These are phyloP conservation scores for Wickerhamiella spandovensis DNA, from an alignment of 805 yeast species.

Conservation along the genomic window DNA sequence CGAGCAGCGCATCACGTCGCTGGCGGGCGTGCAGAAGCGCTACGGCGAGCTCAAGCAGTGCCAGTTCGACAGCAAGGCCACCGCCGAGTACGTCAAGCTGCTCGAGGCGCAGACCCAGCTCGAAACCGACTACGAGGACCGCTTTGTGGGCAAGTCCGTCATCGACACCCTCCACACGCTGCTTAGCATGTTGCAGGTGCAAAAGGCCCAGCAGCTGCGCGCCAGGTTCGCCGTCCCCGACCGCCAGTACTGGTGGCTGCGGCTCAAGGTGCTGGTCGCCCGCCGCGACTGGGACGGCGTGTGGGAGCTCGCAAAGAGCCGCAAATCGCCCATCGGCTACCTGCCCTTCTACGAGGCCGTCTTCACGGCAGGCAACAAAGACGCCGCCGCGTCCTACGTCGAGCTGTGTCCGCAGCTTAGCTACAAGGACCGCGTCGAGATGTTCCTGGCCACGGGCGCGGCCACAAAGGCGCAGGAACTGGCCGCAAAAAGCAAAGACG, in stretches of 20 bases:
- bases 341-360: slow-evolving; percentile 47
- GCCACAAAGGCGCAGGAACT: slow-evolving; percentile 20
- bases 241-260: slow-evolving; percentile 40
- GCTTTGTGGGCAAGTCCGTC: slow-evolving; percentile 32
- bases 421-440: slow-evolving; percentile 34
- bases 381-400: slow-evolving; percentile 50
- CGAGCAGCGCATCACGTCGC: not conserved
- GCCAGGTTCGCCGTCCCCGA: slow-evolving; percentile 46
- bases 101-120: slow-evolving; percentile 33
- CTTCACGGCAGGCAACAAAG: slow-evolving; percentile 38
- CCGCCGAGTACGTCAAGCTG: slow-evolving; percentile 35
- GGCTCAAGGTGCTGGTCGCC: slow-evolving; percentile 35
- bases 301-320: slow-evolving; percentile 35
- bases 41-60: slow-evolving; percentile 24
- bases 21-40: slow-evolving; percentile 18
- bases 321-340: slow-evolving; percentile 61
- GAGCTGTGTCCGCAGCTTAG: slow-evolving; percentile 34
- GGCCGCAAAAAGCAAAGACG: slow-evolving; percentile 21
- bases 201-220: slow-evolving; percentile 35
- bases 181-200: slow-evolving; percentile 35
- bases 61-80: slow-evolving; percentile 27
- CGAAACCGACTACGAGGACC: slow-evolving; percentile 29
- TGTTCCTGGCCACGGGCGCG: slow-evolving; percentile 34
- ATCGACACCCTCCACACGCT: slow-evolving; percentile 37
- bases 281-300: slow-evolving; percentile 43